Evolutionary conservation across 345 rosid species (phyloP).

Genomic region (Linum trigynum): DNA sequence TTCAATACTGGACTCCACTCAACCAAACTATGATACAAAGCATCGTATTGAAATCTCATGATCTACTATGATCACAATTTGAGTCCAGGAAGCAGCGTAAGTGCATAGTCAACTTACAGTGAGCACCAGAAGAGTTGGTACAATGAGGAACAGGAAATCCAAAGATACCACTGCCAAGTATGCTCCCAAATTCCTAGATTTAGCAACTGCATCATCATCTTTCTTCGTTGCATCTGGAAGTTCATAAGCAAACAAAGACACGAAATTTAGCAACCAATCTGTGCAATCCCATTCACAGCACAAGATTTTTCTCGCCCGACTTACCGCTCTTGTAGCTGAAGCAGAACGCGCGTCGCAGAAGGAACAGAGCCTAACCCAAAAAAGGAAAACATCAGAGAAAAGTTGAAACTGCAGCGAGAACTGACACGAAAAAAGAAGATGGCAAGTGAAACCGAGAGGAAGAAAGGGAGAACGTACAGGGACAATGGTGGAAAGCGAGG

Average conservation of each 20-base stretch:
- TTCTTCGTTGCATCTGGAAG: slow-evolving; percentile 29
- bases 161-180: slow-evolving; percentile 30
- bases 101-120: slow-evolving; percentile 42
- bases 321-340: slow-evolving; percentile 29
- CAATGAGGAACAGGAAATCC: slow-evolving; percentile 55
- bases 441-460: background rate
- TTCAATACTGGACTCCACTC: background rate
- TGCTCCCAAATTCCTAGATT: slow-evolving; percentile 36
- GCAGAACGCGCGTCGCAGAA: slow-evolving; percentile 43
- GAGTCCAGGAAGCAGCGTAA: background rate
- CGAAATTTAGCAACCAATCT: background rate
- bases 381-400: slow-evolving; percentile 1
- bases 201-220: slow-evolving; percentile 26
- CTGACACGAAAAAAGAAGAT: background rate
- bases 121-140: slow-evolving; percentile 51
- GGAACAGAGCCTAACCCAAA: slow-evolving; percentile 41
- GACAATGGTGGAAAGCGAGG: slow-evolving; percentile 44
- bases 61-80: background rate
- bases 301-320: background rate
- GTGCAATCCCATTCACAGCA: background rate
- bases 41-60: background rate
- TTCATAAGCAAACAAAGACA: background rate
- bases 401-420: background rate
- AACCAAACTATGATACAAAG: background rate
- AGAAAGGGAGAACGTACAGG: slow-evolving; percentile 34